Percentiles rank a stretch among this genome's conserved stretches.
Evolutionary conservation across 768 basidiomycete genomes (phyloP).

Genomic region (Boletus pseudopeckii): DNA sequence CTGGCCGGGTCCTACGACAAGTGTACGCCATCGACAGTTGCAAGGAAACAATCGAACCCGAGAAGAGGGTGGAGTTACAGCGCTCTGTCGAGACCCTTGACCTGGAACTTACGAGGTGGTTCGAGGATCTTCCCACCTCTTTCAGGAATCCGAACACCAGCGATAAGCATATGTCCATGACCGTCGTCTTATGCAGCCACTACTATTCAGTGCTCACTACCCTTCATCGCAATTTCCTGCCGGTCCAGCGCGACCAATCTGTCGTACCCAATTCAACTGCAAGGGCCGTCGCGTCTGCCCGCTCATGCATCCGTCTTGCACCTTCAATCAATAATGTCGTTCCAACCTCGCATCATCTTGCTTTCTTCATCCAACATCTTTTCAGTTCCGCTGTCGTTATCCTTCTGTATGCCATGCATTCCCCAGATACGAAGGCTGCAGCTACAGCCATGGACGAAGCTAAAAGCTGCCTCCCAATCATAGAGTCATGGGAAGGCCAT

Average conservation of each 20-base stretch:
- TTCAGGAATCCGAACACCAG: slow-evolving; percentile 75
- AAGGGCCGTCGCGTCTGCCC: slow-evolving; percentile 81
- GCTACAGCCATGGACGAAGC: slow-evolving; percentile 80
- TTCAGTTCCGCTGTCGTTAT: slow-evolving; percentile 89
- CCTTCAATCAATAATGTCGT: slow-evolving; percentile 82
- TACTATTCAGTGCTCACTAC: slow-evolving; percentile 87
- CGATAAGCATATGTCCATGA: slow-evolving; percentile 82
- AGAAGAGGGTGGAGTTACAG: slow-evolving; percentile 74
- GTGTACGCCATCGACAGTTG: slow-evolving; percentile 81
- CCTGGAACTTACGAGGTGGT: slow-evolving; percentile 75
- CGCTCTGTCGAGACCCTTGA: slow-evolving; percentile 76
- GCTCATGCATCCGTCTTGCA: slow-evolving; percentile 80
- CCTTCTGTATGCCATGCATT: slow-evolving; percentile 83
- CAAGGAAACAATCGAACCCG: slow-evolving; percentile 68
- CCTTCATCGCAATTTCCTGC: slow-evolving; percentile 83
- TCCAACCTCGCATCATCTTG: slow-evolving; percentile 81
- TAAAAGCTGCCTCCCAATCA: slow-evolving; percentile 61
- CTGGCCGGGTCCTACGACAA: slow-evolving; percentile 74
- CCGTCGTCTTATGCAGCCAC: slow-evolving; percentile 81
- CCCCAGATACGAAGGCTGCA: slow-evolving; percentile 61
- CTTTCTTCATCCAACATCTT: slow-evolving; percentile 86
- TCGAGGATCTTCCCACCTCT: slow-evolving; percentile 66
- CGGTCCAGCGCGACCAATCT: slow-evolving; percentile 69
- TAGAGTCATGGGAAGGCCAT: slow-evolving; percentile 78
- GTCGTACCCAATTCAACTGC: slow-evolving; percentile 67